A percentile compares a stretch with the other conserved stretches of the same genome.
Evolutionary conservation across 805 yeast genomes (phyloP).

Genomic region (Vanderwaltozyma yarrowii): DNA sequence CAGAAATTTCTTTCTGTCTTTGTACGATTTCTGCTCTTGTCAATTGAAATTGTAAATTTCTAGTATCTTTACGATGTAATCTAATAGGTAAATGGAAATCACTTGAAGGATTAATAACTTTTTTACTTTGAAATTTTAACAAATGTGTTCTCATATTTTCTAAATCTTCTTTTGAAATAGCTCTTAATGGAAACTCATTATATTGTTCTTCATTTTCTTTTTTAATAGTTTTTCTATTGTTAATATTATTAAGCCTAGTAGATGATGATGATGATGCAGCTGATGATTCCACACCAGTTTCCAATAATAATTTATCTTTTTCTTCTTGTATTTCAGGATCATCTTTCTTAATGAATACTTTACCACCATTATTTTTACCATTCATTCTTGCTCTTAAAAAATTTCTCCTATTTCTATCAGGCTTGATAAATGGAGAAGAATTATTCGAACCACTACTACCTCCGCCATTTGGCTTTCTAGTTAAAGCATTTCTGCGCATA

Average conservation of each 20-base stretch:
- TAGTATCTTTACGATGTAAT: constrained; percentile 88
- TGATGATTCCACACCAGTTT: constrained; percentile 4
- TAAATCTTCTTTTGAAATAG: constrained; percentile 63
- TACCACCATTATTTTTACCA: constrained; percentile 1
- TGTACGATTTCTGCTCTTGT: constrained; percentile 67
- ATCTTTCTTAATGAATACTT: constrained; percentile 21
- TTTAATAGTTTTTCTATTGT: constrained; percentile 9
- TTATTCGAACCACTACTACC: constrained; percentile 9
- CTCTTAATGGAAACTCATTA: constrained; percentile 42
- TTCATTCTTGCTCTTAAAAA: constrained; percentile 23
- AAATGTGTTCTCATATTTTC: constrained; percentile 70
- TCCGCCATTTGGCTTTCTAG: background rate
- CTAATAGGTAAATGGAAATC: constrained; percentile 77
- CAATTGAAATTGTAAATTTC: constrained; percentile 78
- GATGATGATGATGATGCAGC: too few species aligned
- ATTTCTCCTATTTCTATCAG: constrained; percentile 28
- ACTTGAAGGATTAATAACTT: constrained; percentile 57
- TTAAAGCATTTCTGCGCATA: constrained; percentile 1
- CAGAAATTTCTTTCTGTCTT: constrained; percentile 40
- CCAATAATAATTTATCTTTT: constrained; percentile 17
- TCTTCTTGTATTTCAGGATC: constrained; percentile 25
- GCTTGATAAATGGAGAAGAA: constrained; percentile 30
- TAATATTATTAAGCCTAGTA: background rate
- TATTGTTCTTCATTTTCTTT: constrained; percentile 23
- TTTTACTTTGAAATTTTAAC: constrained; percentile 65